phyloP scores from a whole-genome alignment of 2,329 filamentous ascomycete species.

The Colletotrichum euphorbiae region DNA sequence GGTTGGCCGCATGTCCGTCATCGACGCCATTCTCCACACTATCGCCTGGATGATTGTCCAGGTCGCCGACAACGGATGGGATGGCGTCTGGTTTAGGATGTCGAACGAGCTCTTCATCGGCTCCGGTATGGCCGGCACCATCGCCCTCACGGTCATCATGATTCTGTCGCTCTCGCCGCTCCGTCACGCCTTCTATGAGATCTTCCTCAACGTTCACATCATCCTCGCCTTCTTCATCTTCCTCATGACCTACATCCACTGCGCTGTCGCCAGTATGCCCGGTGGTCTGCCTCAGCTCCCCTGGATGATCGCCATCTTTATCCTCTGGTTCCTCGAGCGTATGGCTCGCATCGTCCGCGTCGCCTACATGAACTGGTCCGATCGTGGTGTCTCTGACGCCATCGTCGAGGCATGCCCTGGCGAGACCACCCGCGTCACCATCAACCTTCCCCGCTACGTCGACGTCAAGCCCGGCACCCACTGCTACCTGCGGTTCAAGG shows the following conservation, averaged over 20 bases:
- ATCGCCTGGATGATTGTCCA: conserved; percentile 80
- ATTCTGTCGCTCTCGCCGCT: conserved; percentile 81
- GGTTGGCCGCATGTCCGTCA: conserved; percentile 79
- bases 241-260: conserved; percentile 82
- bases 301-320: conserved; percentile 79
- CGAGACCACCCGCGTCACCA: conserved; percentile 76
- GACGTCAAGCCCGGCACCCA: conserved; percentile 77
- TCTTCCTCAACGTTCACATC: conserved; percentile 90
- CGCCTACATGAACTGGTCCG: conserved; percentile 74
- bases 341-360: conserved; percentile 71
- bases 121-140: conserved; percentile 71
- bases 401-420: conserved; percentile 76
- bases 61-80: conserved; percentile 72
- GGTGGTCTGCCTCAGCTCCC: conserved; percentile 77
- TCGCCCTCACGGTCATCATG: conserved; percentile 73
- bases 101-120: conserved; percentile 71
- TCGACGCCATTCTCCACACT: conserved; percentile 77
- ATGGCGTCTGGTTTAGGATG: conserved; percentile 66
- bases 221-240: conserved; percentile 76
- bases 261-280: conserved; percentile 71
- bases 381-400: conserved; percentile 70
- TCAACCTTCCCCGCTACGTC: conserved; percentile 75
- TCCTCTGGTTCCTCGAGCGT: conserved; percentile 83
- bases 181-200: conserved; percentile 96
- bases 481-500: conserved; percentile 78